Evolutionary conservation across 768 basidiomycete genomes (phyloP).

Genomic region (Tulasnella sp.): DNA sequence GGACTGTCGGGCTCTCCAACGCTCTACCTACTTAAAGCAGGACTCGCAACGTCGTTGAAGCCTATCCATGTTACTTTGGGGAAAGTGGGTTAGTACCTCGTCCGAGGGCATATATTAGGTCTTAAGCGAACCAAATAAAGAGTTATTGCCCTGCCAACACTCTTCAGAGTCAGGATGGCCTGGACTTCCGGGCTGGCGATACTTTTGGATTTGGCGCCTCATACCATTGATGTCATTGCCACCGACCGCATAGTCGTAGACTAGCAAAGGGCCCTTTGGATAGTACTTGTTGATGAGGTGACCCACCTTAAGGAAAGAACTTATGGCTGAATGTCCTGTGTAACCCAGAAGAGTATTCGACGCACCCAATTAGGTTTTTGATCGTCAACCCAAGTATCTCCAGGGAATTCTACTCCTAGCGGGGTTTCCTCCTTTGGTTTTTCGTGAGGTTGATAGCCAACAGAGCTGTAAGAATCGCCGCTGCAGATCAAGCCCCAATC

Average conservation of each 20-base stretch:
- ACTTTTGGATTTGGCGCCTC: constrained; percentile 41
- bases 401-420: constrained; percentile 50
- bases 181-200: constrained; percentile 35
- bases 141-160: constrained; percentile 44
- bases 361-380: constrained; percentile 56
- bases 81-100: not conserved
- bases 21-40: not conserved
- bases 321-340: constrained; percentile 27
- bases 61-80: constrained; percentile 58
- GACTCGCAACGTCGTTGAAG: constrained; percentile 51
- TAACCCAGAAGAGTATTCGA: not conserved
- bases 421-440: constrained; percentile 40
- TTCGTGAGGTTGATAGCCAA: constrained; percentile 32
- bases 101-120: no score
- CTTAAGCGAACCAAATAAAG: constrained; percentile 46
- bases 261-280: constrained; percentile 43
- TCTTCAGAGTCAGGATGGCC: constrained; percentile 40
- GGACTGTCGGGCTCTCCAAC: not conserved
- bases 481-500: constrained; percentile 35
- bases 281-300: constrained; percentile 32
- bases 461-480: constrained; percentile 58
- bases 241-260: constrained; percentile 56
- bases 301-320: constrained; percentile 31
- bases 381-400: constrained; percentile 42
- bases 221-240: constrained; percentile 48